Conservation (phyloP, 495 filamentous ascomycete species). For the Podospora didyma region DNA sequence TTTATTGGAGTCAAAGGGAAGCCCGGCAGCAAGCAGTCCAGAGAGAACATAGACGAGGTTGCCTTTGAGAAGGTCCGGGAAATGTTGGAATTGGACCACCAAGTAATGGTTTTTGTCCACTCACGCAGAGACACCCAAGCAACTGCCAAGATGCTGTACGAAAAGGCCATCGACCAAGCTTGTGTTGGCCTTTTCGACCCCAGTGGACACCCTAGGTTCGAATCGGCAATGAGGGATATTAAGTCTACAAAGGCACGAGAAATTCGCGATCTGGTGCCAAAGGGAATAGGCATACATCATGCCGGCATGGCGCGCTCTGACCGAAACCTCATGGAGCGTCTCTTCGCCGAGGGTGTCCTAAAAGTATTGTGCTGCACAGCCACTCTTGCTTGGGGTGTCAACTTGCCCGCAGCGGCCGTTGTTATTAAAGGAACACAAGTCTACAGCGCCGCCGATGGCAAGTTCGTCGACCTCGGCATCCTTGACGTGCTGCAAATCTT, state of each 20-base stretch:
- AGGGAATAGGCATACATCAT: constrained; percentile 92
- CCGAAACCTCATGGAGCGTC: constrained; percentile 84
- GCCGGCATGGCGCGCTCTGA: constrained; percentile 92
- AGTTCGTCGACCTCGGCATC: constrained; percentile 94
- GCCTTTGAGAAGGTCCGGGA: constrained; percentile 92
- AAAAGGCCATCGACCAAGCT: constrained; percentile 78
- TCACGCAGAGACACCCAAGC: constrained; percentile 89
- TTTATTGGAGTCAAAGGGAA: constrained; percentile 97
- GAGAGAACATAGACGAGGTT: constrained; percentile 81
- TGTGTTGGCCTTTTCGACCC: constrained; percentile 81
- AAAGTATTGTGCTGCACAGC: constrained; percentile 98
- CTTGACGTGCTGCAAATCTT: constrained; percentile 98
- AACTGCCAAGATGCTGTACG: constrained; percentile 78
- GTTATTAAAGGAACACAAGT: constrained; percentile 97
- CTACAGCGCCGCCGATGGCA: constrained; percentile 92
- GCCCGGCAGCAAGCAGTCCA: constrained; percentile 66
- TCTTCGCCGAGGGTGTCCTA: constrained; percentile 84
- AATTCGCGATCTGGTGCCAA: constrained; percentile 79
- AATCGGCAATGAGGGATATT: constrained; percentile 72
- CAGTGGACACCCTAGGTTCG: constrained; percentile 62
- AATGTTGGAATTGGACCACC: constrained; percentile 83
- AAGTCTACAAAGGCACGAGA: constrained; percentile 78
- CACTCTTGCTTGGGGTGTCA: constrained; percentile 97
- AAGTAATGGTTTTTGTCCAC: constrained; percentile 99
- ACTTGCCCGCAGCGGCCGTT: constrained; percentile 93